phyloP scores from a whole-genome alignment of 2,329 filamentous ascomycete genomes.

The Colletotrichum nymphaeae region DNA sequence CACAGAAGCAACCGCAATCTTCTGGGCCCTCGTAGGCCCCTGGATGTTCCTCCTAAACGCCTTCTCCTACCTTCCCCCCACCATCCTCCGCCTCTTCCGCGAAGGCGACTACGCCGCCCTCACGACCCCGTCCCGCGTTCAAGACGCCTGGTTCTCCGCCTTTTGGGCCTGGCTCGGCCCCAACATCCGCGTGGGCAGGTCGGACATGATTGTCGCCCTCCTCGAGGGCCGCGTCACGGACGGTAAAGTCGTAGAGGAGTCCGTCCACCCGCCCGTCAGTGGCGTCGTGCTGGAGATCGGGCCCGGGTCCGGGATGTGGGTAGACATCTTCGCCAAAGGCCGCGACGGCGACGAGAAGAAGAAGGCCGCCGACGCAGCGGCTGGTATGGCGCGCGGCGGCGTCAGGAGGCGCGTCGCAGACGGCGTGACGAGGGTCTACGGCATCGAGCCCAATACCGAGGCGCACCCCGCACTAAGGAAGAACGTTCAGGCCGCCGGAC shows the following conservation, averaged over 20 bases:
- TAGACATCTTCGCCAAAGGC: conserved; percentile 58
- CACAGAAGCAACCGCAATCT: conserved; percentile 31
- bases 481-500: conserved; percentile 61
- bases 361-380: conserved; percentile 13
- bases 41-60: conserved; percentile 65
- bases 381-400: conserved; percentile 9
- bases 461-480: conserved; percentile 60
- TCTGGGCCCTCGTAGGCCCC: conserved; percentile 55
- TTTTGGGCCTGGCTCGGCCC: conserved; percentile 71
- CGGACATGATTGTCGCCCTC: conserved; percentile 61
- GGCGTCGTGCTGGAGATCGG: conserved; percentile 72
- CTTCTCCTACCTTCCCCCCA: conserved; percentile 61
- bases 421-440: conserved; percentile 60
- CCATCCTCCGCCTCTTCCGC: conserved; percentile 56
- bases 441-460: conserved; percentile 71
- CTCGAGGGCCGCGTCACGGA: conserved; percentile 59
- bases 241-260: conserved; percentile 49
- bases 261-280: conserved; percentile 50
- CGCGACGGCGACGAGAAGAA: background rate
- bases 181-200: conserved; percentile 54
- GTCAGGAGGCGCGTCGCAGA: conserved; percentile 14
- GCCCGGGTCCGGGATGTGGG: conserved; percentile 71
- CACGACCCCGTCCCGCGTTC: conserved; percentile 54
- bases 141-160: conserved; percentile 66
- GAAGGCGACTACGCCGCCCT: conserved; percentile 49